These are phyloP conservation scores for Aegilops bicornis DNA, from an alignment of 176 grass and related monocot species.

Conservation along the genomic window DNA sequence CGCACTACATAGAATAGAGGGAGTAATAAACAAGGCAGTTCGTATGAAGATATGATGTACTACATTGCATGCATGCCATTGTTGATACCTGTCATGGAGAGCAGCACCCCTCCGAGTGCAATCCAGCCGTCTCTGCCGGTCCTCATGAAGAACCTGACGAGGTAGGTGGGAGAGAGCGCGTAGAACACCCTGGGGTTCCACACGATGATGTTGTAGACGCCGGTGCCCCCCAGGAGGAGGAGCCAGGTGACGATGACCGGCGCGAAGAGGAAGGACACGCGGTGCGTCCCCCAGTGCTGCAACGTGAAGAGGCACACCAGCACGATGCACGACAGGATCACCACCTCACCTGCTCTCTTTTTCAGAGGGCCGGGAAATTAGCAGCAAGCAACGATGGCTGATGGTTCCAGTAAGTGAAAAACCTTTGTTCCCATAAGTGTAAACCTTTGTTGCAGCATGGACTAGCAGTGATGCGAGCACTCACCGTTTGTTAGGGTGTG, in stretches of 20 bases:
- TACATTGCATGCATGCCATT: not conserved
- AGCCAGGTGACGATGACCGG: slow-evolving; percentile 66
- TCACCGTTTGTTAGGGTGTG: slow-evolving; percentile 14
- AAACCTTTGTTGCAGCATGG: not conserved
- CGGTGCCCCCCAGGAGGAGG: slow-evolving; percentile 37
- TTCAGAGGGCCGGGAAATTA: not conserved
- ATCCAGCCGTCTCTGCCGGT: slow-evolving; percentile 62
- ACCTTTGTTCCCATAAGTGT: too few relatives aligned
- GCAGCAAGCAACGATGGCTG: too few relatives aligned
- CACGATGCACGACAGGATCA: slow-evolving; percentile 58
- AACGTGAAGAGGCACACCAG: slow-evolving; percentile 63
- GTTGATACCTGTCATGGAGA: slow-evolving; percentile 55
- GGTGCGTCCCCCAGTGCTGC: slow-evolving; percentile 62
- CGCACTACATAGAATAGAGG: too few relatives aligned
- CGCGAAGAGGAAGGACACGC: slow-evolving; percentile 61
- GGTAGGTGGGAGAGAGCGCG: slow-evolving; percentile 55
- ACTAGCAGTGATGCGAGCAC: not conserved
- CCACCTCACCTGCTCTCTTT: slow-evolving; percentile 37
- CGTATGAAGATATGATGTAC: too few relatives aligned
- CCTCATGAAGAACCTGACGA: slow-evolving; percentile 56
- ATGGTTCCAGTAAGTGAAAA: not conserved
- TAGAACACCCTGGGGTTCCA: slow-evolving; percentile 59
- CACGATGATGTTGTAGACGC: slow-evolving; percentile 58
- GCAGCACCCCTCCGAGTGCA: slow-evolving; percentile 65
- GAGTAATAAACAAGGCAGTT: too few relatives aligned